Evolutionary conservation across 2,329 filamentous ascomycete genomes (phyloP).

Genomic region (Nemania sp.): DNA sequence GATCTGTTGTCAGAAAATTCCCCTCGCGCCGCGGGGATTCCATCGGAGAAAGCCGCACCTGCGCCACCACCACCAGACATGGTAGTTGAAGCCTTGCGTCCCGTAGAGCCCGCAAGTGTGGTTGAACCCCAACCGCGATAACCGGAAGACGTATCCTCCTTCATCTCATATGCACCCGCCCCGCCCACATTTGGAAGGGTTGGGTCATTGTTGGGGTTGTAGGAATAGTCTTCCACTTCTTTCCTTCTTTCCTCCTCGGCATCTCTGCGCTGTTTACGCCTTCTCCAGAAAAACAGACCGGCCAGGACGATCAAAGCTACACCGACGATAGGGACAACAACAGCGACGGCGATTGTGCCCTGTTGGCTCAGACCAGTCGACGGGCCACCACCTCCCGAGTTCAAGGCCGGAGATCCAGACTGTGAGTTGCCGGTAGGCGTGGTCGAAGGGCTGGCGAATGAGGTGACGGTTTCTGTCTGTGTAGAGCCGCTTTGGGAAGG

Average conservation of each 20-base stretch:
- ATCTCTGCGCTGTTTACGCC: conserved; percentile 81
- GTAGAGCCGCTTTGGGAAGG: conserved; percentile 30
- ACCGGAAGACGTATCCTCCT: conserved; percentile 74
- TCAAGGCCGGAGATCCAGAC: conserved; percentile 27
- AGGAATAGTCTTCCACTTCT: conserved; percentile 96
- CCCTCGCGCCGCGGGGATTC: conserved; percentile 68
- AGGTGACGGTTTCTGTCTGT: conserved; percentile 33
- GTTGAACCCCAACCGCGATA: conserved; percentile 96
- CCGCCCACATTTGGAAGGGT: conserved; percentile 62
- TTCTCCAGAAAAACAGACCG: conserved; percentile 84
- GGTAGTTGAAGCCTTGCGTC: conserved; percentile 86
- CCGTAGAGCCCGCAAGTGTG: conserved; percentile 67
- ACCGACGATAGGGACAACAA: conserved; percentile 89
- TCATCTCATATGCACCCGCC: conserved; percentile 71
- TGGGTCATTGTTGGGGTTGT: conserved; percentile 96
- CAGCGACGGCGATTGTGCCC: conserved; percentile 86
- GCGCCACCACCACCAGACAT: conserved; percentile 75
- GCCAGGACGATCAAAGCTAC: conserved; percentile 79
- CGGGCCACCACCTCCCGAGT: conserved; percentile 23
- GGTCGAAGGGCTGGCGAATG: conserved; percentile 30
- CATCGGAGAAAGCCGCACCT: conserved; percentile 73
- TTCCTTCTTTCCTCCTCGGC: conserved; percentile 89
- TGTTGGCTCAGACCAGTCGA: conserved; percentile 58
- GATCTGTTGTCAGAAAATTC: conserved; percentile 71
- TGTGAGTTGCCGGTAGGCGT: conserved; percentile 24